Percentiles rank a stretch among this genome's conserved stretches.
Conservation (phyloP, 108 stramenopile species). For the Nitzschia inconspicua region DNA sequence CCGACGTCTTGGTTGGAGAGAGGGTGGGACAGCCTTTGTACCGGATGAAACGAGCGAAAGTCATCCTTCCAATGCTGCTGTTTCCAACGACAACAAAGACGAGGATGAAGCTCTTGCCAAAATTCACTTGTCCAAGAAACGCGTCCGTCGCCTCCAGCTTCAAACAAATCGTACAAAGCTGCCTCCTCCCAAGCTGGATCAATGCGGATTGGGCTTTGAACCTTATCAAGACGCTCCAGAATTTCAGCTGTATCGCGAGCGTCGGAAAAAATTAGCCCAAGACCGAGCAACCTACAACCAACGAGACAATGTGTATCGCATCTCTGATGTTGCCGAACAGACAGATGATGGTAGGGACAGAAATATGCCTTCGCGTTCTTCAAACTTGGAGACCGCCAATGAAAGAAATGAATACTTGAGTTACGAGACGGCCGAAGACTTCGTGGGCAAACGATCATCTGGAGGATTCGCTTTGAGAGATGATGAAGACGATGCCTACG, state of each 20-base stretch:
- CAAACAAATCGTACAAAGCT: constrained; percentile 36
- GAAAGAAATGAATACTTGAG: constrained; percentile 48
- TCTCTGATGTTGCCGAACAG: constrained; percentile 19
- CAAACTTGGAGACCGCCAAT: constrained; percentile 1
- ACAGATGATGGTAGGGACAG: background rate
- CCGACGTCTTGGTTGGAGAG: constrained; percentile 62
- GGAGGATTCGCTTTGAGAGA: constrained; percentile 84
- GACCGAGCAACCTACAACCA: constrained; percentile 17
- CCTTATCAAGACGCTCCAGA: constrained; percentile 75
- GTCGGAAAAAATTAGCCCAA: constrained; percentile 36
- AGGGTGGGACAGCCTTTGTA: constrained; percentile 45
- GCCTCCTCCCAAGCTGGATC: constrained; percentile 72
- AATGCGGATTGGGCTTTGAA: constrained; percentile 74
- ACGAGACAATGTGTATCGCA: constrained; percentile 36
- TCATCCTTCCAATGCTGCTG: background rate
- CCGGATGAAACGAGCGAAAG: background rate
- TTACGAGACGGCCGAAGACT: constrained; percentile 59
- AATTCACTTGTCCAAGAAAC: constrained; percentile 22
- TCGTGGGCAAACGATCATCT: constrained; percentile 65
- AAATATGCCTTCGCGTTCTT: background rate
- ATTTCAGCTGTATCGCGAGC: constrained; percentile 54
- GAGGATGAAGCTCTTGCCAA: background rate
- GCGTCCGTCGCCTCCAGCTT: constrained; percentile 37
- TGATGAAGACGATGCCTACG: constrained; percentile 83
- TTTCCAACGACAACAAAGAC: background rate